Base-by-base conservation (phyloP, 2,329 filamentous ascomycete genomes). In the Aspergillus sp. region DNA sequence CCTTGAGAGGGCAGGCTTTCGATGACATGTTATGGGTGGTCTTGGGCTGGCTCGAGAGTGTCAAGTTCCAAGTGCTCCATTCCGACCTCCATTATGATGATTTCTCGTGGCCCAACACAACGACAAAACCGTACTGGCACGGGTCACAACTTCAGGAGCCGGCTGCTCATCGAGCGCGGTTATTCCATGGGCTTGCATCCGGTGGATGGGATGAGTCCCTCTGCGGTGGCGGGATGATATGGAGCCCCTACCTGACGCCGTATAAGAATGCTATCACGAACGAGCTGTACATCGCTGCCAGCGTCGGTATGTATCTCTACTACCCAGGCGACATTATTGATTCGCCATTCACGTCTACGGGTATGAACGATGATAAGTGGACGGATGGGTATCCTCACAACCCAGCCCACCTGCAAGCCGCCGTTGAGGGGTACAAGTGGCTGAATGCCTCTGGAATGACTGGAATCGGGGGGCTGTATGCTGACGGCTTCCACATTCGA, bases 231-330 rank as follows among this genome's bases (percentile, higher is more conserved):
- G 93, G 93, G 42, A 95, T 97, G 88, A 82, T 85, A 13, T 97
- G 93, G 93, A 95, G 89, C 60, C 90, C 90, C 2, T 82, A 84
- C 32, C 75, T 93, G 23, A 72, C 80, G 36, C 91, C 91, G 0
- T 97, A 97, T 76, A 97, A 97, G 68, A 97, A 97, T 65, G 91
- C 93, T 57, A 95, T 97, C 63, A 97, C 93, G 25, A 97, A 97
- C 65, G 85, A 97, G 68, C 81, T 97, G 1, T 97, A 83, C 73
- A 89, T 97, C 55, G 81, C 92, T 0, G 91, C 90, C 0, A 94
- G 89, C 19, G 82, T 93, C 32, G 83, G 81, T 49, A 97, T 97
- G 93, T 97, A 96, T 67, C 80, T 94, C 4, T 82, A 93, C 66
- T 95, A 92, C 59, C 90, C 92, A 0, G 89, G 91, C 1, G 91